Percentiles rank a stretch among this genome's conserved stretches.
These are phyloP conservation scores for Bathelium albidoporum DNA, from an alignment of 495 filamentous ascomycete genomes.

Conservation along the genomic window DNA sequence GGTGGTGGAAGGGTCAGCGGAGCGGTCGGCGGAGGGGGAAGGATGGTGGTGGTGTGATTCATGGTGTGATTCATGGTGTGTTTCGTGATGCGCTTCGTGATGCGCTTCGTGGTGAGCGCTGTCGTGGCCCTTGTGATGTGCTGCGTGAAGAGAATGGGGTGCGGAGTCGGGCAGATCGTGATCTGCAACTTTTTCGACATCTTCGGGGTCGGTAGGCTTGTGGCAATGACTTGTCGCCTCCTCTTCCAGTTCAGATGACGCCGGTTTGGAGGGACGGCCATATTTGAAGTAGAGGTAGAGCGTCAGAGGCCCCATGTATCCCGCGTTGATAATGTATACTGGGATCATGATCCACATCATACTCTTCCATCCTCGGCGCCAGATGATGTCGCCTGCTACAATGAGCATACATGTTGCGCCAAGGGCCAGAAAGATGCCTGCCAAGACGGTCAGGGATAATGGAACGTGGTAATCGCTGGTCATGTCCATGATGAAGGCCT, in stretches of 20 bases:
- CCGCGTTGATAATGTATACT: constrained; percentile 13
- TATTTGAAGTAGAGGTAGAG: constrained; percentile 15
- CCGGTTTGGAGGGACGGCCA: constrained; percentile 9
- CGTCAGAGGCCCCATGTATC: constrained; percentile 11
- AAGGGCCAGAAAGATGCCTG: constrained; percentile 5
- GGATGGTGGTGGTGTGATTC: background rate
- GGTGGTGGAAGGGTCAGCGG: background rate
- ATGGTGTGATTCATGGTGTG: background rate
- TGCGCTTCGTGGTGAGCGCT: background rate
- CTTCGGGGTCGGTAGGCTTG: background rate
- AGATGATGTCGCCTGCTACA: constrained; percentile 9
- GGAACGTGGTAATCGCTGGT: constrained; percentile 2
- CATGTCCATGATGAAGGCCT: background rate
- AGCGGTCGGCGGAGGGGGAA: background rate
- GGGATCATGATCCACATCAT: constrained; percentile 16
- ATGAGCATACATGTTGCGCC: constrained; percentile 4
- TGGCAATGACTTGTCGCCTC: background rate
- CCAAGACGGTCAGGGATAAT: constrained; percentile 10
- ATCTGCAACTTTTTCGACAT: constrained; percentile 13
- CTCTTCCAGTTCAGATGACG: background rate
- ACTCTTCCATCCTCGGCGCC: constrained; percentile 10
- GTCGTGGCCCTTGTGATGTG: background rate
- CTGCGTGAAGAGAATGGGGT: background rate
- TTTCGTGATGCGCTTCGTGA: background rate
- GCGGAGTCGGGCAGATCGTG: background rate